Percentiles rank a stretch among this genome's conserved stretches.
phyloP scores from a whole-genome alignment of 2,329 filamentous ascomycete species.

The Colletotrichum sp. region DNA sequence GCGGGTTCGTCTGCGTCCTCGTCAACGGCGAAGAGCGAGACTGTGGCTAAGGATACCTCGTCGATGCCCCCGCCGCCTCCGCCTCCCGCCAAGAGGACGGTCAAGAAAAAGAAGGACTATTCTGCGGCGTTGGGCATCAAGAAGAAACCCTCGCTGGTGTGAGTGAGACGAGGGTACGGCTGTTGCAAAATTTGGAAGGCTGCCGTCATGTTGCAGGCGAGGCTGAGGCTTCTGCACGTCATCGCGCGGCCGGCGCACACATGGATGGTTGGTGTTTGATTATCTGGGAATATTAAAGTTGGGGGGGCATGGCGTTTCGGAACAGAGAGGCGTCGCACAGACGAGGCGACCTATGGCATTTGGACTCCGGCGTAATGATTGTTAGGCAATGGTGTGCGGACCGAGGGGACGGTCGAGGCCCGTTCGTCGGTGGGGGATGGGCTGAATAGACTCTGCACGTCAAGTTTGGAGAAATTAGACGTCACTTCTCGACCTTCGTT shows the following conservation, averaged over 20 bases:
- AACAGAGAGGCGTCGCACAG: background rate
- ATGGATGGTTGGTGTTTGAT: background rate
- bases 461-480: background rate
- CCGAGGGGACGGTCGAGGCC: background rate
- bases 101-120: constrained; percentile 89
- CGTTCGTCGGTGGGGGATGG: background rate
- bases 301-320: background rate
- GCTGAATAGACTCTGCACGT: background rate
- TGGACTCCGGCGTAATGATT: background rate
- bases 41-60: constrained; percentile 35
- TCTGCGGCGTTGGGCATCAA: constrained; percentile 82
- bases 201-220: background rate
- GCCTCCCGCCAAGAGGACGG: constrained; percentile 74
- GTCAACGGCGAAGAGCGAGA: constrained; percentile 23
- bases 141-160: constrained; percentile 72
- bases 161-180: background rate
- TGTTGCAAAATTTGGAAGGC: background rate
- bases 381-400: background rate
- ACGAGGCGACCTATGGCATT: background rate
- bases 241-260: background rate
- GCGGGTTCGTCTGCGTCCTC: constrained; percentile 13
- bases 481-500: background rate
- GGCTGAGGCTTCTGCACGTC: background rate
- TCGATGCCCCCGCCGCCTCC: constrained; percentile 43
- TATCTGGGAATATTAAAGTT: background rate